Evolutionary conservation across 768 basidiomycete species (phyloP), one percentile per base, ranked within the genome.

Genomic region (Cantharellus cinnabarinus): DNA sequence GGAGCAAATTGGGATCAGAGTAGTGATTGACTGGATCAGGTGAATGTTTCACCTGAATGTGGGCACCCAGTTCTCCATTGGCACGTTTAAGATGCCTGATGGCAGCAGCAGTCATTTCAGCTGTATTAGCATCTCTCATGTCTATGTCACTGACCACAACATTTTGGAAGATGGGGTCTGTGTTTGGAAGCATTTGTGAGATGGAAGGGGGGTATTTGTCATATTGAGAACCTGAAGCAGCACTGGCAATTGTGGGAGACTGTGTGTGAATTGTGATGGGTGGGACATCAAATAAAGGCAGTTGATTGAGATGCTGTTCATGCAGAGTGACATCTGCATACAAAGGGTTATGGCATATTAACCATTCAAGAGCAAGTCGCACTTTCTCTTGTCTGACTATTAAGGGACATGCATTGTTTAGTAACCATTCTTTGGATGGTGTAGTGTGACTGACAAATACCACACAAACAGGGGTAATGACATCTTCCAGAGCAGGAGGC

Each of bases 401-500:
- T 5, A 60, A 42, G n/a, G 62, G 63, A 44, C 42, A 59, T 3
- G 59, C 63, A 5, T 63, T 59, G 4, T 10, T 57, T 38, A 3
- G 20, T 14, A 63, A 50, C 63, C 61, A 61, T 56, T 62, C 62
- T 14, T n/a, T 34, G 3, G 62, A 39, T 35, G 62, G 63, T 5
- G 20, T n/a, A 4, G 37, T 50, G 4, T 41, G 20, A 4, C 63
- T 62, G 48, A 63, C 58, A 52, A 63, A 63, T 35, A 63, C 29
- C 4, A 63, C 63, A 57, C 63, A 63, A 4, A 63, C 56, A 34
- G 61, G 58, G 3, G 56, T 60, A 4, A 56, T 56, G 1, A 64
- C 60, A 2, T 64, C 64, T 15, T 62, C 61, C 10, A 62, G 35
- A 4, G 63, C 58, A 7, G 60, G 64, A 3, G 64, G 64, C 29